These are phyloP conservation scores for Lactarius tabidus DNA, from an alignment of 768 basidiomycete species.

Conservation along the genomic window DNA sequence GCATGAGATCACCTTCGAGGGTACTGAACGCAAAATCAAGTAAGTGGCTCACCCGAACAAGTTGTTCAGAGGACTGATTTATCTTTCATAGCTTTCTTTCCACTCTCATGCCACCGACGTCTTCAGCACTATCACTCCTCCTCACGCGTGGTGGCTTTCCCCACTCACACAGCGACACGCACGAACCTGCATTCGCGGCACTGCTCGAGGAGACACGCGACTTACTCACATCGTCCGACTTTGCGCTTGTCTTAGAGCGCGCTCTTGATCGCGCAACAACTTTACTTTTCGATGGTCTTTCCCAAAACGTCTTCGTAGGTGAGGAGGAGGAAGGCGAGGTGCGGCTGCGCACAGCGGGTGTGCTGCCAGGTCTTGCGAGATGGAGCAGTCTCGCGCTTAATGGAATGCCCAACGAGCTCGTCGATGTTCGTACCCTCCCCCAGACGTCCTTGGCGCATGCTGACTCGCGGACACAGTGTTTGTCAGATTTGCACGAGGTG, in stretches of 20 bases:
- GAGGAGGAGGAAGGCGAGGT: slow-evolving; percentile 34
- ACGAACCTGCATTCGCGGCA: slow-evolving; percentile 50
- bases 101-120: slow-evolving; percentile 70
- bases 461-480: slow-evolving; percentile 39
- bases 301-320: slow-evolving; percentile 56
- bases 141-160: slow-evolving; percentile 60
- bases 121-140: slow-evolving; percentile 64
- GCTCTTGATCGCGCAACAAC: slow-evolving; percentile 67
- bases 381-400: slow-evolving; percentile 72
- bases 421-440: slow-evolving; percentile 58
- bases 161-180: slow-evolving; percentile 33
- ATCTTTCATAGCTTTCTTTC: slow-evolving; percentile 56
- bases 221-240: slow-evolving; percentile 64
- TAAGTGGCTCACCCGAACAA: slow-evolving; percentile 31
- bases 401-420: slow-evolving; percentile 70
- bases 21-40: slow-evolving; percentile 53
- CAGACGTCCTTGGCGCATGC: background rate
- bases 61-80: slow-evolving; percentile 6
- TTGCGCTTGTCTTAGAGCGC: slow-evolving; percentile 63
- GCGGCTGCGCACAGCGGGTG: slow-evolving; percentile 66
- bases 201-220: slow-evolving; percentile 68
- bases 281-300: slow-evolving; percentile 59
- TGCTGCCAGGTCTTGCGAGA: slow-evolving; percentile 74
- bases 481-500: slow-evolving; percentile 61
- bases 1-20: slow-evolving; percentile 59